Conservation (phyloP, 331 rosid species). For the Acacia concinna region DNA sequence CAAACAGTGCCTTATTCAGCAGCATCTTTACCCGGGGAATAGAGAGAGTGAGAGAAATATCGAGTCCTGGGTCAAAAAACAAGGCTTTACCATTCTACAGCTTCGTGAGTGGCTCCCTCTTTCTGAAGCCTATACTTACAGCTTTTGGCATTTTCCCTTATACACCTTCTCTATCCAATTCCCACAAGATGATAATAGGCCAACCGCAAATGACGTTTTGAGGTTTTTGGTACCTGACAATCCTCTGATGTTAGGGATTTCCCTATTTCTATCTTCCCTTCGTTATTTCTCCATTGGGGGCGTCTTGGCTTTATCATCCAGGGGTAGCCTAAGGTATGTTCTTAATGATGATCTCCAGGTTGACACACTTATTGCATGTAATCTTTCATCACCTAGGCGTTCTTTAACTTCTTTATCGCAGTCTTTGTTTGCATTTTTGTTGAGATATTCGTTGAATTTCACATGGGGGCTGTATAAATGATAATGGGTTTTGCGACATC, state of each 20-base stretch:
- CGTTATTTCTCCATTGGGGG: background rate
- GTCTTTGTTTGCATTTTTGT: background rate
- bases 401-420: slow-evolving; percentile 16
- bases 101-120: slow-evolving; percentile 29
- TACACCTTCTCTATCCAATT: background rate
- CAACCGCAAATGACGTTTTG: slow-evolving; percentile 3
- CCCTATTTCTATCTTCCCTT: slow-evolving; percentile 8
- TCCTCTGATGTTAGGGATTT: slow-evolving; percentile 24
- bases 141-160: slow-evolving; percentile 13
- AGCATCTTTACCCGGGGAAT: background rate
- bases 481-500: slow-evolving; percentile 7
- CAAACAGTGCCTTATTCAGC: slow-evolving; percentile 29
- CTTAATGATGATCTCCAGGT: background rate
- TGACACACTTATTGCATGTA: background rate
- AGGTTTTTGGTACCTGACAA: slow-evolving; percentile 31
- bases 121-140: background rate
- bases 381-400: slow-evolving; percentile 19
- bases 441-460: background rate
- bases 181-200: background rate
- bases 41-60: background rate
- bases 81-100: background rate
- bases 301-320: background rate
- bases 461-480: background rate
- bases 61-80: background rate
- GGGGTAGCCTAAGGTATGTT: slow-evolving; percentile 35